Percentiles rank a stretch among this genome's conserved stretches.
Conservation (phyloP, 2,329 filamentous ascomycete genomes). For the Phoma sp. region DNA sequence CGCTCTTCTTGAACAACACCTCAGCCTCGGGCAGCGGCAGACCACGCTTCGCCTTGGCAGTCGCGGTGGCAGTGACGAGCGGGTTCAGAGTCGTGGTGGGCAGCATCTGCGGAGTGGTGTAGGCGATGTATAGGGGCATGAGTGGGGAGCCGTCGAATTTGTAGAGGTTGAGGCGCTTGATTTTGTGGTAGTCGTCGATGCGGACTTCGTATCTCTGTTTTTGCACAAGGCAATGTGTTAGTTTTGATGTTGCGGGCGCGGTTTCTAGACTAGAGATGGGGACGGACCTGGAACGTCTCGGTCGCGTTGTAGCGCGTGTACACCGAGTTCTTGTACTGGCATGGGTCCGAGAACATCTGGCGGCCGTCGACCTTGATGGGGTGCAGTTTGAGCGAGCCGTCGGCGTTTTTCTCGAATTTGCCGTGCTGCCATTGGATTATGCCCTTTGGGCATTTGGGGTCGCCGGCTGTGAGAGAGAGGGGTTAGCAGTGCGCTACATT, state of each 20-base stretch:
- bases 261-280: background rate
- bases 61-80: conserved; percentile 43
- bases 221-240: too few species aligned
- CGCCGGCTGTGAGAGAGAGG: conserved; percentile 53
- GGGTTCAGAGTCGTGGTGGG: conserved; percentile 71
- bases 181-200: conserved; percentile 66
- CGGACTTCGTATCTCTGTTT: conserved; percentile 53
- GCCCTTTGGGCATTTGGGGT: conserved; percentile 66
- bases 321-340: conserved; percentile 58
- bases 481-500: conserved; percentile 25
- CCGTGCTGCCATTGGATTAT: conserved; percentile 79
- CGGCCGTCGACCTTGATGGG: conserved; percentile 71
- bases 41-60: conserved; percentile 46
- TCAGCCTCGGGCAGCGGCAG: conserved; percentile 50
- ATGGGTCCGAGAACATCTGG: conserved; percentile 70
- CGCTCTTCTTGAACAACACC: conserved; percentile 42
- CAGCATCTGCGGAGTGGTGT: conserved; percentile 70
- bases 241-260: background rate
- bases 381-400: conserved; percentile 64
- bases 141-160: conserved; percentile 68
- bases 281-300: conserved; percentile 64
- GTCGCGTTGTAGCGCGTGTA: conserved; percentile 72
- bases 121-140: conserved; percentile 71
- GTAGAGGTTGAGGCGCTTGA: conserved; percentile 68
- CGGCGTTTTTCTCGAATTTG: conserved; percentile 60